Evolutionary conservation across 2,329 filamentous ascomycete genomes (phyloP).

Genomic region (Huntiella omanensis): DNA sequence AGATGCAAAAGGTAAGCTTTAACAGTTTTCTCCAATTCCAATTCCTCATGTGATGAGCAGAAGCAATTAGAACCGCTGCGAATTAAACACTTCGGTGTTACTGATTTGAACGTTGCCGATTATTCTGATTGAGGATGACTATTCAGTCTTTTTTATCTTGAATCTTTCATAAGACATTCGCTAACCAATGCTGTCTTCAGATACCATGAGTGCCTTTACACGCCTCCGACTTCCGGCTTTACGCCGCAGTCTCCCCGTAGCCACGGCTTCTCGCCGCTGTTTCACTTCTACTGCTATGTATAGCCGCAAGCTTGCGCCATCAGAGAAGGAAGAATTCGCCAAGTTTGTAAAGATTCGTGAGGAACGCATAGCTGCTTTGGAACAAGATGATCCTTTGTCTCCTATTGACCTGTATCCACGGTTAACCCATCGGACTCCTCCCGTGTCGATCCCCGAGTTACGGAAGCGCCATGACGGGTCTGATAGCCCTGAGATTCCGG

Average conservation of each 20-base stretch:
- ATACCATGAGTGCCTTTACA: constrained; percentile 21
- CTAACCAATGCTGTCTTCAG: constrained; percentile 13
- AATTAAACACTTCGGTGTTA: constrained; percentile 27
- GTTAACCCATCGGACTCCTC: constrained; percentile 8
- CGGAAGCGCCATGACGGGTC: constrained; percentile 7
- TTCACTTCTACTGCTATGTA: not conserved
- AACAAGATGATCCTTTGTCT: constrained; percentile 11
- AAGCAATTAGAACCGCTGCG: constrained; percentile 28
- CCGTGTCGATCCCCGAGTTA: constrained; percentile 13
- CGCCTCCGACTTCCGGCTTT: constrained; percentile 19
- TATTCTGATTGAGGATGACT: not conserved
- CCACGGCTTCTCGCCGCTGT: constrained; percentile 1
- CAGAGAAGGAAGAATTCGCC: constrained; percentile 16
- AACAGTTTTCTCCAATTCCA: not conserved
- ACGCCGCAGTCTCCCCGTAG: constrained; percentile 5
- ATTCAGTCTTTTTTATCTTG: not conserved
- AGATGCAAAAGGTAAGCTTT: constrained; percentile 11
- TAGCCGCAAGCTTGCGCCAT: not conserved
- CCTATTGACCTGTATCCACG: constrained; percentile 9
- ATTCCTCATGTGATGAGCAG: constrained; percentile 21
- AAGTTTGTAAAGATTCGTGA: constrained; percentile 21
- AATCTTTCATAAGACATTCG: constrained; percentile 10
- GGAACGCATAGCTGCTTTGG: constrained; percentile 17
- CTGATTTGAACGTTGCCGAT: constrained; percentile 21
- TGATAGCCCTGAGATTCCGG: not conserved